Evolutionary conservation across 805 yeast species (phyloP).

Genomic region (Suhomyces sp.): DNA sequence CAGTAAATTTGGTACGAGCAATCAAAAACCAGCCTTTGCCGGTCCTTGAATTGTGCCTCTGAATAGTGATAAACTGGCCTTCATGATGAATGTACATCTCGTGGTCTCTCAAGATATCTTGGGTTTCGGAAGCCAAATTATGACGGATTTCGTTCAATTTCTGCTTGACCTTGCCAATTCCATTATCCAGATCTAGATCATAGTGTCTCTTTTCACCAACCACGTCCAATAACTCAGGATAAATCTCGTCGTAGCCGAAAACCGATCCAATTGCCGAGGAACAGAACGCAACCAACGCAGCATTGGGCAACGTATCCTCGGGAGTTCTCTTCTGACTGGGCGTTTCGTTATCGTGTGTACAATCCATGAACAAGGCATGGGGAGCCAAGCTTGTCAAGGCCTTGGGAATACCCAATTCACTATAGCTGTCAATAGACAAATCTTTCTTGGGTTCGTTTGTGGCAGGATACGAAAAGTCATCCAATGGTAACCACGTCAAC

Average conservation of each 20-base stretch:
- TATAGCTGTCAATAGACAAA: conserved; percentile 17
- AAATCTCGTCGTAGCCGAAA: conserved; percentile 90
- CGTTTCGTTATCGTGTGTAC: conserved; percentile 93
- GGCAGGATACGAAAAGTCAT: conserved; percentile 68
- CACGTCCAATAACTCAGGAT: conserved; percentile 75
- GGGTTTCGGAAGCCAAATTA: conserved; percentile 52
- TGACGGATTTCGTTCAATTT: conserved; percentile 57
- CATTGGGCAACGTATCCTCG: conserved; percentile 92
- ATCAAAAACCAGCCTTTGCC: conserved; percentile 88
- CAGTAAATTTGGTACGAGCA: conserved; percentile 75
- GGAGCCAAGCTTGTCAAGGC: conserved; percentile 69
- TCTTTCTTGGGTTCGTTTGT: conserved; percentile 32
- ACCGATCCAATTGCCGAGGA: conserved; percentile 93
- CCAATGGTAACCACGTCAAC: conserved; percentile 74
- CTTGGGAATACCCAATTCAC: conserved; percentile 69
- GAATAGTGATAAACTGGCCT: conserved; percentile 88
- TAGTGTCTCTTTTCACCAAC: conserved; percentile 74
- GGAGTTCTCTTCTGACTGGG: conserved; percentile 88
- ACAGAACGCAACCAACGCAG: conserved; percentile 90
- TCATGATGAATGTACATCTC: conserved; percentile 95
- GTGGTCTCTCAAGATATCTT: conserved; percentile 55
- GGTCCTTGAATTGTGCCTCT: conserved; percentile 74
- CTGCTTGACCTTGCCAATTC: conserved; percentile 74
- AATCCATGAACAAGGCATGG: conserved; percentile 95
- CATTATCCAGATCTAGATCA: conserved; percentile 47